A percentile compares a stretch with the other conserved stretches of the same genome.
phyloP scores from a whole-genome alignment of 495 filamentous ascomycete genomes.

The Neurospora terricola region DNA sequence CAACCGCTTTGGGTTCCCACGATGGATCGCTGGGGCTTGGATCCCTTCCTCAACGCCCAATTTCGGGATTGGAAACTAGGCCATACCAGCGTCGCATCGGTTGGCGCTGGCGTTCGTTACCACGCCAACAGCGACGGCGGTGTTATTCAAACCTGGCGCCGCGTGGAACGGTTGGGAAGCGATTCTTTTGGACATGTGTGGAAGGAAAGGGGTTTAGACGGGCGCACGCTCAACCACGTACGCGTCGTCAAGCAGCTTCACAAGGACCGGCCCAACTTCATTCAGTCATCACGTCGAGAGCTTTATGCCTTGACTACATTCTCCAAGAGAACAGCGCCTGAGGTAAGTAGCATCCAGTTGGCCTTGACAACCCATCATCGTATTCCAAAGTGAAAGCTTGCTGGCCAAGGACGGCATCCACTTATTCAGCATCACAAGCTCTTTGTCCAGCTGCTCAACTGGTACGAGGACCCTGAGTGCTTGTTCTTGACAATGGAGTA shows the following conservation, averaged over 20 bases:
- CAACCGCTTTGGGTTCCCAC: background rate
- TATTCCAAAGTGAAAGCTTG: no score
- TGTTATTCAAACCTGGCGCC: background rate
- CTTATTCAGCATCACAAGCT: slow-evolving; percentile 3
- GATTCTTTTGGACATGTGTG: background rate
- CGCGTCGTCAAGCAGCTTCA: background rate
- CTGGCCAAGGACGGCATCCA: background rate
- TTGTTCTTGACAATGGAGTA: slow-evolving; percentile 38
- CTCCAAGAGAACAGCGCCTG: background rate
- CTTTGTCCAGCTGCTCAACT: slow-evolving; percentile 28
- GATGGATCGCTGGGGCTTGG: background rate
- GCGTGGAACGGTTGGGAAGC: background rate
- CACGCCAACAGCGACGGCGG: accelerated
- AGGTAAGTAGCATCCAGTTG: background rate
- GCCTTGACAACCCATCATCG: background rate
- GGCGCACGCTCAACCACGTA: background rate
- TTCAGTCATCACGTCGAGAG: background rate
- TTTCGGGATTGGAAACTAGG: background rate
- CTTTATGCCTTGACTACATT: background rate
- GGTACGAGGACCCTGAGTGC: slow-evolving; percentile 22
- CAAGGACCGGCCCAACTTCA: background rate
- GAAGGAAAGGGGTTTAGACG: background rate
- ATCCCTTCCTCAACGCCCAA: background rate
- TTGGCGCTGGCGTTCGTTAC: background rate
- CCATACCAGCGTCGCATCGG: background rate